Evolutionary conservation across 2,329 filamentous ascomycete genomes (phyloP), one percentile per base, ranked within the genome.

Genomic region (Aspergillus sp.): DNA sequence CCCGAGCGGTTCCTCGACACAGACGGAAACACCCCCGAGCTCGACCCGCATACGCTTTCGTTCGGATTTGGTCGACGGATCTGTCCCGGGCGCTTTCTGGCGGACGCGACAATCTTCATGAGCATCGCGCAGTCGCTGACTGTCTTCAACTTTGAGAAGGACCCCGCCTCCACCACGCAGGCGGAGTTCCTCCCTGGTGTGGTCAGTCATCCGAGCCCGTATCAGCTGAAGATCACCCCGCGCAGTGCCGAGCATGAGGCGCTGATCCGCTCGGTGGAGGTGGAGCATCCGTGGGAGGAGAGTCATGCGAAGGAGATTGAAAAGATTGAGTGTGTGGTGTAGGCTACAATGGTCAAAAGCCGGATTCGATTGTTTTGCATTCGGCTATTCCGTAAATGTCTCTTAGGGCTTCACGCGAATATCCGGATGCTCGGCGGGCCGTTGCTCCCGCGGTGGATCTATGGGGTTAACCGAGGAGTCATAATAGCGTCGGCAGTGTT

Each of bases 41-140:
- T 67, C 3, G 70, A 75, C 51, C 74, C 73, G 4, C 58, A 63
- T 1, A 62, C 55, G 0, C 17, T 57, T 13, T 49, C 53, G 0
- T 67, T 76, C 41, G 74, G 75, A 0, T 77, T 69, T 44, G 74
- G 76, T 3, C 66, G 73, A 1, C 70, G 73, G 4, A 65, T 75
- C n/a, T 79, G 75, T 48, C 72, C 73, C 0, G 76, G 73, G 1
- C 63, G 68, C 5, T 54, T 69, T n/a, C 61, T 78, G 9, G 76
- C 76, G 0, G 73, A 78, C n/a, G 64, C 64, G 4, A 66, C 70
- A 0, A 25, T 78, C 0, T 78, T 70, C 52, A 53, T 77, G 10
- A 73, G 59, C 14, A 69, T 77, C 17, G 76, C 71, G 0, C 76
- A 77, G 25, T 64, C 70, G 0, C 64, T 85, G 1, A 71, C 81